Percentiles rank a stretch among this genome's conserved stretches.
Conservation (phyloP, 768 basidiomycete species). For the Pleurotus platypus region DNA sequence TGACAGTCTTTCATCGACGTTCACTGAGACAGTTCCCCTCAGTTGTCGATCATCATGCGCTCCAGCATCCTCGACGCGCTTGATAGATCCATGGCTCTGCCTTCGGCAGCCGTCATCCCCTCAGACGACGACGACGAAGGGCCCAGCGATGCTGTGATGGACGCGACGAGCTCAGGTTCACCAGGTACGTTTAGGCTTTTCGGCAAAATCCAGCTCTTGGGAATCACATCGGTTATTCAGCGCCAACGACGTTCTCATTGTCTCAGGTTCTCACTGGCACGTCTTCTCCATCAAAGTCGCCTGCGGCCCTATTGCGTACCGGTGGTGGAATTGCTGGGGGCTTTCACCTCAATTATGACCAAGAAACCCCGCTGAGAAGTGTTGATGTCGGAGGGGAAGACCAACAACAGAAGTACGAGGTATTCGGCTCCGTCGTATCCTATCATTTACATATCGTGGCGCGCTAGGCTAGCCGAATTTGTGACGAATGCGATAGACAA, state of each 20-base stretch:
- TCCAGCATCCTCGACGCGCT: constrained; percentile 4
- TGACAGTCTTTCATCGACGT: background rate
- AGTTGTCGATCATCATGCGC: background rate
- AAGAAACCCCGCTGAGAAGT: constrained; percentile 39
- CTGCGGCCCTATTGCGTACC: background rate
- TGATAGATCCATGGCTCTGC: background rate
- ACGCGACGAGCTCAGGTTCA: background rate
- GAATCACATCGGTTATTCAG: constrained; percentile 1
- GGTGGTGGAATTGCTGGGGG: constrained; percentile 14
- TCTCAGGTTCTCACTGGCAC: background rate
- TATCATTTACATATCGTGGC: background rate
- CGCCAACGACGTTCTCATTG: background rate
- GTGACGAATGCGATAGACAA: constrained; percentile 60
- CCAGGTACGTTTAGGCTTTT: background rate
- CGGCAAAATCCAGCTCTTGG: background rate
- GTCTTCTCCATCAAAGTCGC: constrained; percentile 1
- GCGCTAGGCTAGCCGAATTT: constrained; percentile 55
- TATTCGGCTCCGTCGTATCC: background rate
- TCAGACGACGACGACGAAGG: background rate
- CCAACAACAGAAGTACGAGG: constrained; percentile 44
- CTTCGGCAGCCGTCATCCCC: background rate
- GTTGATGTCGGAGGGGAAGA: constrained; percentile 60
- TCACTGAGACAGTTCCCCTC: no score
- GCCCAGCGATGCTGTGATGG: background rate
- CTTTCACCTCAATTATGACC: constrained; percentile 50